phyloP scores from a whole-genome alignment of 306 rosid species.

The Bauhinia variegata region DNA sequence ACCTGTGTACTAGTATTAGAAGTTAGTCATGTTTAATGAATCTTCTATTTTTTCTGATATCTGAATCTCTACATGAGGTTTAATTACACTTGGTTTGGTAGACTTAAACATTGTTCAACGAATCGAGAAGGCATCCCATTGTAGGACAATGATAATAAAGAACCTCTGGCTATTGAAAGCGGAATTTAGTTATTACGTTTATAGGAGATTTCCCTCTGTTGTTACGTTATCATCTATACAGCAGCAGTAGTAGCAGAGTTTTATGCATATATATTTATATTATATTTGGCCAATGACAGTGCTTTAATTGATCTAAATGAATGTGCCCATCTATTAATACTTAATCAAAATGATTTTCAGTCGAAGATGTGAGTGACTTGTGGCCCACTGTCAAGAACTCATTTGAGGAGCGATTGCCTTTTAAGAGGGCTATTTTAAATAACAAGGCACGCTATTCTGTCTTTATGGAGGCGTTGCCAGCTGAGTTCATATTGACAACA shows the following conservation, averaged over 20 bases:
- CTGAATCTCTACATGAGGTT: neutral
- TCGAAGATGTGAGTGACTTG: conserved; percentile 97
- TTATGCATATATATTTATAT: neutral
- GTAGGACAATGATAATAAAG: conserved; percentile 5
- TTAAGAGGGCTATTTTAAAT: conserved; percentile 80
- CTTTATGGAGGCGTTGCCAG: conserved; percentile 65
- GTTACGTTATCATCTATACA: neutral
- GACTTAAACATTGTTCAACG: conserved; percentile 1
- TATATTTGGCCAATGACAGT: conserved; percentile 13
- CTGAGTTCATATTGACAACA: conserved; percentile 89
- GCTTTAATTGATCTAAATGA: conserved; percentile 32
- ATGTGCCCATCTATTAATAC: conserved; percentile 24
- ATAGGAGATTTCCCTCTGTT: conserved; percentile 6
- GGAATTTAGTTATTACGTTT: neutral
- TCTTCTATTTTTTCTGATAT: neutral
- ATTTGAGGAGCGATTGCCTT: conserved; percentile 78
- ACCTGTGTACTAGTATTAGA: neutral
- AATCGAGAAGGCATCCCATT: neutral
- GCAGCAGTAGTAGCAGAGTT: neutral
- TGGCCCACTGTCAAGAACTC: conserved; percentile 91
- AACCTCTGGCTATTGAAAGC: neutral
- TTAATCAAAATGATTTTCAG: conserved; percentile 50
- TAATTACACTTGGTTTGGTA: neutral
- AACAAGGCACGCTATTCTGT: conserved; percentile 91
- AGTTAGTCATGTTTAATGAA: neutral